These are phyloP conservation scores for Hypericum perforatum DNA, from an alignment of 345 rosid species.

Conservation along the genomic window DNA sequence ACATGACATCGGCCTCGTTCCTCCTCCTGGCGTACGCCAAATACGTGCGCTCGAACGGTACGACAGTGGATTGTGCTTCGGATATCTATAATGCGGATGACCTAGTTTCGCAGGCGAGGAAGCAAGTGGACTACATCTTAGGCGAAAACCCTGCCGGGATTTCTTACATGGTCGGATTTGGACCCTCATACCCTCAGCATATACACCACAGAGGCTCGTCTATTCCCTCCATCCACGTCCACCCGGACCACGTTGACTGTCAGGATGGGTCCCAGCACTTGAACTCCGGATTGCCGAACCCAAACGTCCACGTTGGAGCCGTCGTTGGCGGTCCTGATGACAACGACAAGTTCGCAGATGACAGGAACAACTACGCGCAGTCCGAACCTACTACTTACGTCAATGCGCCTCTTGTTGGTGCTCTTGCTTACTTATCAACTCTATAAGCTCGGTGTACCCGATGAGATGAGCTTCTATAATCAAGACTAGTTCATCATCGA, in stretches of 20 bases:
- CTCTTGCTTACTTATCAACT: constrained; percentile 55
- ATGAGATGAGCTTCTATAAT: too few relatives aligned
- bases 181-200: constrained; percentile 50
- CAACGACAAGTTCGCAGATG: constrained; percentile 61
- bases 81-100: constrained; percentile 25
- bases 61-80: constrained; percentile 30
- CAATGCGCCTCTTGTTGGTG: constrained; percentile 88
- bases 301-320: constrained; percentile 79
- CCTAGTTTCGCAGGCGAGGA: constrained; percentile 44
- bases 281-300: constrained; percentile 65
- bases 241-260: constrained; percentile 66
- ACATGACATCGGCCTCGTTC: too few relatives aligned
- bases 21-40: too few relatives aligned
- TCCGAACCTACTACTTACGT: constrained; percentile 93
- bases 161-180: constrained; percentile 92
- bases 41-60: constrained; percentile 40
- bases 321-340: constrained; percentile 84
- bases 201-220: constrained; percentile 93
- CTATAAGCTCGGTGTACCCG: too few relatives aligned
- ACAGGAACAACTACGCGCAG: constrained; percentile 66
- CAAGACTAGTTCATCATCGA: too few relatives aligned
- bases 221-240: constrained; percentile 52
- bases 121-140: constrained; percentile 72
- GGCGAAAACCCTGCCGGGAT: constrained; percentile 74
- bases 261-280: constrained; percentile 54